Base-by-base conservation (phyloP, 176 grass and related monocot genomes). In the Puccinellia tenuiflora region DNA sequence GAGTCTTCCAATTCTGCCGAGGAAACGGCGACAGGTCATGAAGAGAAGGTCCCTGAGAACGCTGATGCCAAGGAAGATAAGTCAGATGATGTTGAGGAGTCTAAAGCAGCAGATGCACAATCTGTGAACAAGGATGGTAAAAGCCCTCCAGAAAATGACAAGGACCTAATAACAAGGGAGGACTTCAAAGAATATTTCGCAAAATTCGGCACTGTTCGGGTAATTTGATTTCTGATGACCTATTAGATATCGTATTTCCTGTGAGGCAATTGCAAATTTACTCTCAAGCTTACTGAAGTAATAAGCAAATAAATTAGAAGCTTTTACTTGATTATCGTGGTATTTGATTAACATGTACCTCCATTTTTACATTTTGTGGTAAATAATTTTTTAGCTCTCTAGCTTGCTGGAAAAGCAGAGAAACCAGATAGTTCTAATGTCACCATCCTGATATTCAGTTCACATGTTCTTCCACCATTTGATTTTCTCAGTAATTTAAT, bases 191-290 rank as follows among this genome's bases (percentile, higher is more conserved):
- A 90, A 80, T 59, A 89, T 37, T 88, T 96, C 52, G 22, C 77
- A 66, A 99, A 96, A 94, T 99, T 96, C 59, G 96, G 96, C 85
- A 85, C 56, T 83, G 81, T 99, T 64, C 87, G 89, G 96, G 96
- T 99, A 95, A 85, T 76, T 85, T 81, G 11, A 72, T 26, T 17
- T 69, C 77, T 55, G 24, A 13, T 38, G 12, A 47, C 43, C 20
- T 74, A 34, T 17, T 48, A 61, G 21, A 47, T 22, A 34, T 18
- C 47, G 4, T 69, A 30, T 83, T 67, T 72, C 24, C 22, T 40
- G 10, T 56, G 26, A 51, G 40, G 24, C 68, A 25, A 5, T 35
- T 78, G 40, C 53, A 37, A 14, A 47, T 78, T 78, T 26, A 74
- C 16, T 73, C 45, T 79, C 33, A 48, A 47, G 25, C 48, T 70